phyloP scores from a whole-genome alignment of 306 rosid genomes.

The Inga oerstediana region DNA sequence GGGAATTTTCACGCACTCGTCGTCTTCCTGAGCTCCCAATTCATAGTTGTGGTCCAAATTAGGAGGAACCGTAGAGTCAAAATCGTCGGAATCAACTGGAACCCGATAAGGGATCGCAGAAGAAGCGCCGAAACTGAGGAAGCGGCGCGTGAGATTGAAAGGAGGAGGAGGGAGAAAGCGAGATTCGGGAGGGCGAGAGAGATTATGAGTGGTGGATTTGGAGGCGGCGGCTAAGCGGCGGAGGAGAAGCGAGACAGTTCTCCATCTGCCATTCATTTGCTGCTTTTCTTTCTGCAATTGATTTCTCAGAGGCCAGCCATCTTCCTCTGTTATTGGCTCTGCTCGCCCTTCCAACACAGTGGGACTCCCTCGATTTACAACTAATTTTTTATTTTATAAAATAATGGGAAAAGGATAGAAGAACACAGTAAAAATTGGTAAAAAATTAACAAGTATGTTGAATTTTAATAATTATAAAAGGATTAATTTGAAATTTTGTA shows the following conservation, averaged over 20 bases:
- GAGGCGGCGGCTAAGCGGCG: constrained; percentile 40
- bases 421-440: too few species aligned
- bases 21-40: constrained; percentile 35
- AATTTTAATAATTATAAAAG: too few species aligned
- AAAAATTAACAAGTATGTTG: too few species aligned
- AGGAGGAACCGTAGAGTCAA: constrained; percentile 44
- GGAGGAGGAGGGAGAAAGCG: background rate
- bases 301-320: background rate
- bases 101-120: constrained; percentile 59
- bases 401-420: too few species aligned
- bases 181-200: constrained; percentile 19
- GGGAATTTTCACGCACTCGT: constrained; percentile 60
- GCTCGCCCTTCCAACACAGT: background rate
- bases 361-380: background rate
- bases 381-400: too few species aligned
- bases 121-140: constrained; percentile 45
- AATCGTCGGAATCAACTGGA: constrained; percentile 36
- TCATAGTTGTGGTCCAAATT: constrained; percentile 27
- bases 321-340: background rate
- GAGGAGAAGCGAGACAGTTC: constrained; percentile 57
- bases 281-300: background rate
- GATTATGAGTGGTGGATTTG: constrained; percentile 30
- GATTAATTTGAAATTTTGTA: too few species aligned
- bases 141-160: constrained; percentile 18
- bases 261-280: constrained; percentile 88